These are phyloP conservation scores for Trichophaea hybrida DNA, from an alignment of 2,329 filamentous ascomycete species.

Conservation along the genomic window DNA sequence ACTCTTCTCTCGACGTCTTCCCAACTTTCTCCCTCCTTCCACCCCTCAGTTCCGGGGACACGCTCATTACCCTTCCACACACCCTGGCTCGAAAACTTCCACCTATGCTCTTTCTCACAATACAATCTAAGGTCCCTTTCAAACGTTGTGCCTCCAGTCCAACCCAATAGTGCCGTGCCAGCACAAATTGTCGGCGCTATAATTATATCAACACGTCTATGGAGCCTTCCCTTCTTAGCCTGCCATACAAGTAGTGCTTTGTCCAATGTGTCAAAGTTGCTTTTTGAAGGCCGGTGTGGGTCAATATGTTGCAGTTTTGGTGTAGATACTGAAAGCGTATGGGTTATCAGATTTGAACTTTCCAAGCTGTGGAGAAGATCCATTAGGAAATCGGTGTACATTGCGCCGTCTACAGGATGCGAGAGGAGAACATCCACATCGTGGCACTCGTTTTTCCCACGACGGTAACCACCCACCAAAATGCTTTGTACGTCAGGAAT, in stretches of 20 bases:
- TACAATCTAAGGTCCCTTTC: slow-evolving; percentile 72
- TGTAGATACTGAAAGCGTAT: slow-evolving; percentile 53
- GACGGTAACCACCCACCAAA: slow-evolving; percentile 67
- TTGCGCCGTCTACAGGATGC: slow-evolving; percentile 45
- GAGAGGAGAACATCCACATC: slow-evolving; percentile 80
- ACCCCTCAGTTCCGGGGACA: slow-evolving; percentile 43
- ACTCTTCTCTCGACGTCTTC: slow-evolving; percentile 64
- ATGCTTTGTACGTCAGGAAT: slow-evolving; percentile 44
- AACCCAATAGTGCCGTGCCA: slow-evolving; percentile 76
- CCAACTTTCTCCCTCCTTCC: slow-evolving; percentile 42
- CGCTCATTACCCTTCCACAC: slow-evolving; percentile 51
- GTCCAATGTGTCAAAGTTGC: slow-evolving; percentile 68
- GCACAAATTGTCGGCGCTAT: slow-evolving; percentile 76
- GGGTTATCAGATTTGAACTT: slow-evolving; percentile 55
- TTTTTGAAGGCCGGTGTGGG: slow-evolving; percentile 32
- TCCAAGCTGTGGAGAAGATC: slow-evolving; percentile 61
- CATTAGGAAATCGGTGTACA: slow-evolving; percentile 45
- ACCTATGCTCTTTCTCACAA: slow-evolving; percentile 53
- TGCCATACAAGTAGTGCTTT: slow-evolving; percentile 93
- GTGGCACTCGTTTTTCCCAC: slow-evolving; percentile 57
- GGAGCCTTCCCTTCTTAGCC: slow-evolving; percentile 57
- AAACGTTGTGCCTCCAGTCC: slow-evolving; percentile 81
- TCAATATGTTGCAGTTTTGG: background rate
- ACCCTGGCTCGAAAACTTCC: slow-evolving; percentile 88
- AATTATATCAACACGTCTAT: slow-evolving; percentile 84